These are phyloP conservation scores for Conticribra guillardii DNA, from an alignment of 108 stramenopile genomes.

Conservation along the genomic window DNA sequence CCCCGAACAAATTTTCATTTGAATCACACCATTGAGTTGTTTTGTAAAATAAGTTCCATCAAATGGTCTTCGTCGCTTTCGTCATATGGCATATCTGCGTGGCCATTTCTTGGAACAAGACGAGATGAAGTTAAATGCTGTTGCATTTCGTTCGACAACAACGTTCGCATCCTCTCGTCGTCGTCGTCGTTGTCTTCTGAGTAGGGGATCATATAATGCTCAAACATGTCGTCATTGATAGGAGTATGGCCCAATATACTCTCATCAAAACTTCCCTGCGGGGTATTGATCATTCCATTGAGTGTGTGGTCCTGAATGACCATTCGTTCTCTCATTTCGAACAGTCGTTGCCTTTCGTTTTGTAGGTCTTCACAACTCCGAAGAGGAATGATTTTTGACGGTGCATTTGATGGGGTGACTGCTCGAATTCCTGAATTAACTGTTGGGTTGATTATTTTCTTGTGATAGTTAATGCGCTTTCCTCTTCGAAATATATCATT, in stretches of 20 bases:
- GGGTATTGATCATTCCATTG: constrained; percentile 15
- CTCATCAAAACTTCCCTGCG: constrained; percentile 15
- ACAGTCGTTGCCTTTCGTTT: constrained; percentile 2
- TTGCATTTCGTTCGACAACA: neutral
- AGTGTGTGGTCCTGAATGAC: constrained; percentile 19
- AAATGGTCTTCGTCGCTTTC: constrained; percentile 12
- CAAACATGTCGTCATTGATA: constrained; percentile 23
- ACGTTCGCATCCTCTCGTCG: neutral
- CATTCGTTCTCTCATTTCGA: constrained; percentile 3
- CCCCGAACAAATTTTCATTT: too few relatives aligned
- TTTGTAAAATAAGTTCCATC: constrained; percentile 13
- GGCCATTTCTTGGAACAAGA: neutral
- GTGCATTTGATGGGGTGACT: too few relatives aligned
- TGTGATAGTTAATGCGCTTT: constrained; percentile 4
- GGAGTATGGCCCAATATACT: neutral
- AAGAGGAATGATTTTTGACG: too few relatives aligned
- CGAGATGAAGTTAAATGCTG: neutral
- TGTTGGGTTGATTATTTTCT: too few relatives aligned
- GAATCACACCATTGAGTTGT: too few relatives aligned
- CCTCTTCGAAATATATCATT: constrained; percentile 27
- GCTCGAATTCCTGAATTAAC: too few relatives aligned
- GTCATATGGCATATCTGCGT: constrained; percentile 10
- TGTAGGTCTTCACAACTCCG: neutral
- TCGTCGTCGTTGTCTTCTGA: neutral
- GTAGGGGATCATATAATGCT: constrained; percentile 5